Evolutionary conservation across 306 rosid species (phyloP).

Genomic region (cucumber (Cucumis sativus)): DNA sequence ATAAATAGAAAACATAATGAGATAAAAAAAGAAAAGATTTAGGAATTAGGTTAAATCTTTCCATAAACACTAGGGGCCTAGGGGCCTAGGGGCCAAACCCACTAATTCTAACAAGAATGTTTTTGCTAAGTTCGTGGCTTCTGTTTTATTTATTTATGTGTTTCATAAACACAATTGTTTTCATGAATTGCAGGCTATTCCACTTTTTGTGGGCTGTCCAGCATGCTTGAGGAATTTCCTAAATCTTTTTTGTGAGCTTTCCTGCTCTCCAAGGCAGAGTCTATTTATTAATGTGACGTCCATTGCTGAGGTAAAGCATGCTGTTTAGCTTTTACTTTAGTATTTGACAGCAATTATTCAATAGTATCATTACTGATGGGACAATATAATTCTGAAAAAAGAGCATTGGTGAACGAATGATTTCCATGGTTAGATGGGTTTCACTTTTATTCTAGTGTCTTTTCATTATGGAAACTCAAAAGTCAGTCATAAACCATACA

Average conservation of each 20-base stretch:
- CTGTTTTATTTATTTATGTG: neutral
- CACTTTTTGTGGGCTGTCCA: constrained; percentile 95
- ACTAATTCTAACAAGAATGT: neutral
- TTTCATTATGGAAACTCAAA: neutral
- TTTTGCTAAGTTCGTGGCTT: neutral
- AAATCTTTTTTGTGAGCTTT: constrained; percentile 85
- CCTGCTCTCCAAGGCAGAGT: constrained; percentile 92
- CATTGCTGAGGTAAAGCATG: constrained; percentile 47
- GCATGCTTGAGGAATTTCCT: constrained; percentile 95
- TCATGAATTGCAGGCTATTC: constrained; percentile 67
- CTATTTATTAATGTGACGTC: constrained; percentile 81
- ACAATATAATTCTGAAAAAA: neutral
- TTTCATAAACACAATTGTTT: neutral
- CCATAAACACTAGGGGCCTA: too few species aligned
- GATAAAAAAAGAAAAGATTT: too few species aligned
- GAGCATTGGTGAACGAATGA: neutral
- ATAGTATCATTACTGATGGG: neutral
- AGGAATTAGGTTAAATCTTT: too few species aligned
- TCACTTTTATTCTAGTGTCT: neutral
- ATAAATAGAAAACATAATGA: too few species aligned
- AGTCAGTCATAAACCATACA: neutral
- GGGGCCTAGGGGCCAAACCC: too few species aligned
- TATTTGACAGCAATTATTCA: neutral
- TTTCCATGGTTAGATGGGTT: neutral
- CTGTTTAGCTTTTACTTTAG: neutral